These are phyloP conservation scores for Candida silvicultrix DNA, from an alignment of 805 yeast species.

Conservation along the genomic window DNA sequence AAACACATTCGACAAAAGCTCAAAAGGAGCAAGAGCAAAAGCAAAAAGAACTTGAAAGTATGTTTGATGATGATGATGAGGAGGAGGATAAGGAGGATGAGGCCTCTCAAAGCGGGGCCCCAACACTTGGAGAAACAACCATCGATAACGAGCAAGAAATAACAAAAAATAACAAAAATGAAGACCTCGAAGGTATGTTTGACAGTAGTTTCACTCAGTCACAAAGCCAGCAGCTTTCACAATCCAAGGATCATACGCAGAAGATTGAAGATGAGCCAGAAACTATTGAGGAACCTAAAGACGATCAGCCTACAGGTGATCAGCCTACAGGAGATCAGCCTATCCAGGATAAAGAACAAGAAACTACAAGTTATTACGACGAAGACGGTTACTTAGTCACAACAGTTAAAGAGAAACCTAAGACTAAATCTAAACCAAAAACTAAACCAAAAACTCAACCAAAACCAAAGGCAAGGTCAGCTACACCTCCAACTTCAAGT, in stretches of 20 bases:
- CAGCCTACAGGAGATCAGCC: conserved; percentile 2
- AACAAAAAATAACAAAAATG: neutral
- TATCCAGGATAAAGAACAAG: conserved; percentile 3
- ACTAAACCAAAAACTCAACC: conserved; percentile 17
- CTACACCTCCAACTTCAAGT: neutral
- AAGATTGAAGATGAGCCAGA: neutral
- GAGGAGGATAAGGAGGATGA: neutral
- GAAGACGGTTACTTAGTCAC: conserved; percentile 48
- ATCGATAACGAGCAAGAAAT: neutral
- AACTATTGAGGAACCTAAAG: conserved; percentile 2
- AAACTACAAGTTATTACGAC: conserved; percentile 28
- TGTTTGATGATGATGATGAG: conserved; percentile 30
- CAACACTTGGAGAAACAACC: neutral
- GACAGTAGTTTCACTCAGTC: conserved; percentile 14
- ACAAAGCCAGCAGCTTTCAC: neutral
- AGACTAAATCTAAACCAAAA: conserved; percentile 12
- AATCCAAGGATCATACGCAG: neutral
- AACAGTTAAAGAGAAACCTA: conserved; percentile 13
- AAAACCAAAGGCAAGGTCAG: conserved; percentile 11
- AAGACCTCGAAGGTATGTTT: conserved; percentile 15
- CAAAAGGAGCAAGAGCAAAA: conserved; percentile 7
- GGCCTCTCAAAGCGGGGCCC: neutral
- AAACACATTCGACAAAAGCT: conserved; percentile 1
- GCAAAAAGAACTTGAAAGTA: conserved; percentile 23
- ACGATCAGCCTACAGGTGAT: neutral